These are phyloP conservation scores for Mycosarcoma maydis DNA, from an alignment of 1,284 basidiomycete species.

Conservation along the genomic window DNA sequence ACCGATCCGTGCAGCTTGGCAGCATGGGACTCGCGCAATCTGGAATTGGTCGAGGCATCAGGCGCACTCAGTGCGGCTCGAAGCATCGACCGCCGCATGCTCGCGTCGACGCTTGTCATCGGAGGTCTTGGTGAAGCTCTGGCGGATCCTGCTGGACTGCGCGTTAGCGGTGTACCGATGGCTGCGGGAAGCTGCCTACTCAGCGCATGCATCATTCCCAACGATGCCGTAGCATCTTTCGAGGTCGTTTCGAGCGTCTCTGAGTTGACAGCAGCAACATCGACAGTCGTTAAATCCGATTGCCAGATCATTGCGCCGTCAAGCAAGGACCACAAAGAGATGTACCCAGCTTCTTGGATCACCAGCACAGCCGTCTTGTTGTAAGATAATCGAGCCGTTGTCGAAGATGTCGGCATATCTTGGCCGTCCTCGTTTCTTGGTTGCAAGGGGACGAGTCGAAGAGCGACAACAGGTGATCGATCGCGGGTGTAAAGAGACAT, in stretches of 20 bases:
- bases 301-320: slow-evolving; percentile 37
- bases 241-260: slow-evolving; percentile 4
- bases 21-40: slow-evolving; percentile 21
- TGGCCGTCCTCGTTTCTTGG: not conserved
- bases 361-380: slow-evolving; percentile 23
- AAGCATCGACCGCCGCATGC: slow-evolving; percentile 29
- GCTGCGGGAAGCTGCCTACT: slow-evolving; percentile 32
- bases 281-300: slow-evolving; percentile 22
- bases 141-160: slow-evolving; percentile 34
- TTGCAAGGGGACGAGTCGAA: slow-evolving; percentile 22
- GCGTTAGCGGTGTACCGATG: slow-evolving; percentile 31
- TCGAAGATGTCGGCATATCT: not conserved
- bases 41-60: slow-evolving; percentile 10
- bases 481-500: slow-evolving; percentile 31
- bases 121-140: slow-evolving; percentile 30
- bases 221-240: slow-evolving; percentile 12
- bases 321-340: slow-evolving; percentile 37
- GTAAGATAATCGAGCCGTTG: not conserved
- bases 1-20: slow-evolving; percentile 16
- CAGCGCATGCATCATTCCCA: slow-evolving; percentile 28
- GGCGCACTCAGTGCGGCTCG: slow-evolving; percentile 20
- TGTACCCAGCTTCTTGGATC: slow-evolving; percentile 38
- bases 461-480: slow-evolving; percentile 33
- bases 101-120: slow-evolving; percentile 15
- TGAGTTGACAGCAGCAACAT: not conserved